A percentile compares a stretch with the other conserved stretches of the same genome.
phyloP scores from a whole-genome alignment of 2,329 filamentous ascomycete species.

The Venturia nashicola region DNA sequence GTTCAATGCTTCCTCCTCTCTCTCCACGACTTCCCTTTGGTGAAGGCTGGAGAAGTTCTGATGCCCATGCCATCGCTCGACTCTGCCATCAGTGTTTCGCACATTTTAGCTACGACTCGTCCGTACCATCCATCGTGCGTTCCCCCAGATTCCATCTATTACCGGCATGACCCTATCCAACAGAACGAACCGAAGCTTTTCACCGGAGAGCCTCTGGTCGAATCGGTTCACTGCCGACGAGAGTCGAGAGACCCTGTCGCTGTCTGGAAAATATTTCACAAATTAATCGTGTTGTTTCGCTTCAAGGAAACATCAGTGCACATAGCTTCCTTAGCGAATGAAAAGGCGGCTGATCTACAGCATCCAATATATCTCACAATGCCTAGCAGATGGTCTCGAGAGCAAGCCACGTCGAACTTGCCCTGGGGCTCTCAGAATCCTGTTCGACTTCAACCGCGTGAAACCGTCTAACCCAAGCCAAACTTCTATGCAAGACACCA shows the following conservation, averaged over 20 bases:
- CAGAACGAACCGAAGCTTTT: neutral
- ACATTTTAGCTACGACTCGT: neutral
- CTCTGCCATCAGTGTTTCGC: neutral
- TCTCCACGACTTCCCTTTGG: neutral
- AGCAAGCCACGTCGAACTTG: neutral
- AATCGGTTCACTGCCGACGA: neutral
- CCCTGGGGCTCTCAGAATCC: neutral
- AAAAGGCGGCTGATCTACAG: conserved; percentile 2
- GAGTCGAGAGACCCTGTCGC: neutral
- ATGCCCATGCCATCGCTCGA: neutral
- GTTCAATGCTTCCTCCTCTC: neutral
- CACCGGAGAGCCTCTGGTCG: neutral
- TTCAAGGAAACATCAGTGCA: neutral
- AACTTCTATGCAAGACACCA: conserved; percentile 7
- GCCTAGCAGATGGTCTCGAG: neutral
- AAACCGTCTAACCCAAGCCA: conserved; percentile 3
- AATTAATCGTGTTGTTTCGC: neutral
- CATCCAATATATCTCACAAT: conserved; percentile 4
- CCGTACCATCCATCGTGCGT: neutral
- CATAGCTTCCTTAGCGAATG: neutral
- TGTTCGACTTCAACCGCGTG: neutral
- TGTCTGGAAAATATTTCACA: neutral
- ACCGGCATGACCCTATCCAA: conserved; percentile 1
- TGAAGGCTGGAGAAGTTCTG: neutral
- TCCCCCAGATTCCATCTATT: neutral